A percentile compares a stretch with the other conserved stretches of the same genome.
phyloP scores from a whole-genome alignment of 2,329 filamentous ascomycete genomes.

The Hypoxylon sp. region DNA sequence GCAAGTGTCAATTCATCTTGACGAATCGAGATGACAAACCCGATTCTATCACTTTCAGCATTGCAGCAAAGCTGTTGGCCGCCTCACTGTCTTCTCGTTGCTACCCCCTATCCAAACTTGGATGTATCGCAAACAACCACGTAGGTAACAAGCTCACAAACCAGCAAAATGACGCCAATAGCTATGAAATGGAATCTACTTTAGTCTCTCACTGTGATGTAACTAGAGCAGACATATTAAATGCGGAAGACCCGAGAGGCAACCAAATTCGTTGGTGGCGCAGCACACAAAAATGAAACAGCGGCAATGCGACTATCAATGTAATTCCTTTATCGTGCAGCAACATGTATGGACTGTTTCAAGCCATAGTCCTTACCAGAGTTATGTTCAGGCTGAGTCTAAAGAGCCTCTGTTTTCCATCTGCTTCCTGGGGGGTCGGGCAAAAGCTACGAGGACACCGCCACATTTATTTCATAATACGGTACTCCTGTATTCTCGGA shows the following conservation, averaged over 20 bases:
- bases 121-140: background rate
- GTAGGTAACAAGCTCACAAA: background rate
- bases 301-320: background rate
- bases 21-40: background rate
- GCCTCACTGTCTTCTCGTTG: background rate
- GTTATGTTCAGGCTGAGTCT: background rate
- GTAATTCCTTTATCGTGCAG: background rate
- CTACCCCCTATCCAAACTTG: background rate
- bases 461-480: background rate
- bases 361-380: background rate
- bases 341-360: background rate
- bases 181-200: background rate
- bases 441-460: background rate
- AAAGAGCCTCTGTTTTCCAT: background rate
- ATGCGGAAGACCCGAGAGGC: background rate
- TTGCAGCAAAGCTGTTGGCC: background rate
- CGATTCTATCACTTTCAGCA: background rate
- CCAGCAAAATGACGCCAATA: background rate
- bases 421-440: background rate
- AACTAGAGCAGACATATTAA: background rate
- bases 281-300: constrained; percentile 2
- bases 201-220: background rate
- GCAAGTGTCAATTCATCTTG: background rate
- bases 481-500: background rate
- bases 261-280: constrained; percentile 17